A percentile compares a stretch with the other conserved stretches of the same genome.
These are phyloP conservation scores for Sclerotinia minor DNA, from an alignment of 2,329 filamentous ascomycete genomes.

Conservation along the genomic window DNA sequence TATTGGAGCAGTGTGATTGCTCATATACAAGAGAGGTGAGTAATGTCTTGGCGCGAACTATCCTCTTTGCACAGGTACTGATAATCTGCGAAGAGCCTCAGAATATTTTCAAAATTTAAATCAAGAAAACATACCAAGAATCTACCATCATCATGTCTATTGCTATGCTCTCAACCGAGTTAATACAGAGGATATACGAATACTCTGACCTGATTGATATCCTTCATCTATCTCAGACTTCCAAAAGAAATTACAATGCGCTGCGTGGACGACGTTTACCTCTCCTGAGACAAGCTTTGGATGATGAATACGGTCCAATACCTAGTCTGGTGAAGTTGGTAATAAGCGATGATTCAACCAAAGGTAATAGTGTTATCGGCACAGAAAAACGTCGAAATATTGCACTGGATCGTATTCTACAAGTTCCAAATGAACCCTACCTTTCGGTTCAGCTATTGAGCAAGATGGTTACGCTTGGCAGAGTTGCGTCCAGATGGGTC, in stretches of 20 bases:
- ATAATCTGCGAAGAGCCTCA: constrained; percentile 22
- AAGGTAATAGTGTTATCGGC: constrained; percentile 36
- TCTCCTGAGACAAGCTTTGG: constrained; percentile 34
- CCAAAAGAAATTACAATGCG: constrained; percentile 34
- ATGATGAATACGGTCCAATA: constrained; percentile 38
- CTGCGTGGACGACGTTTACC: constrained; percentile 36
- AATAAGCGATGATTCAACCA: constrained; percentile 36
- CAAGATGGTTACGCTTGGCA: constrained; percentile 40
- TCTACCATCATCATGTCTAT: constrained; percentile 35
- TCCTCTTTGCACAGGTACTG: constrained; percentile 19
- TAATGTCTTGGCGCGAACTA: neutral
- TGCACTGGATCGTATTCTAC: constrained; percentile 35
- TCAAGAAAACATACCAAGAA: neutral
- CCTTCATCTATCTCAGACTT: constrained; percentile 38
- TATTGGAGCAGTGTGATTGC: neutral
- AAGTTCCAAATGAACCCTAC: constrained; percentile 30
- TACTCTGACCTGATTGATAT: constrained; percentile 36
- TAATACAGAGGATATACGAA: constrained; percentile 40
- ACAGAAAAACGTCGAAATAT: constrained; percentile 38
- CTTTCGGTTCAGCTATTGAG: constrained; percentile 37
- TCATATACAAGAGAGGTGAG: neutral
- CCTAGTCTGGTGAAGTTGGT: constrained; percentile 38
- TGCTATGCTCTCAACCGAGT: constrained; percentile 38
- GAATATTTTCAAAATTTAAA: constrained; percentile 12
- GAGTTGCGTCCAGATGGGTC: constrained; percentile 38